Conservation (phyloP, 495 filamentous ascomycete genomes). For the Podospora pseudocomata region DNA sequence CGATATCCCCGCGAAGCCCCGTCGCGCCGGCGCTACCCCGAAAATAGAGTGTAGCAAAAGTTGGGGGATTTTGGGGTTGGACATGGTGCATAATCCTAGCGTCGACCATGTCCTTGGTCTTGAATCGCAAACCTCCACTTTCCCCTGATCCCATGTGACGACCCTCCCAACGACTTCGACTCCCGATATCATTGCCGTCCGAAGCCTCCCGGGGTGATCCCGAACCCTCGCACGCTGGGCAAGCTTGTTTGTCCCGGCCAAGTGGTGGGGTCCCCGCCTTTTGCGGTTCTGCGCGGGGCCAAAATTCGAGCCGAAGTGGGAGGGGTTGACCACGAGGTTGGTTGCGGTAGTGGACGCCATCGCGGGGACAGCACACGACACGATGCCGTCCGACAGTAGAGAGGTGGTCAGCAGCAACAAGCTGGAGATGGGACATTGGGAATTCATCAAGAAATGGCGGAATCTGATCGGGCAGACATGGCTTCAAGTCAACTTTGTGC, state of each 20-base stretch:
- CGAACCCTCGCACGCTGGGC: background rate
- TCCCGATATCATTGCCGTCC: constrained; percentile 1
- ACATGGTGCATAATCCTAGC: background rate
- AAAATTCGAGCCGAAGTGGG: background rate
- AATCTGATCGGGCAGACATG: background rate
- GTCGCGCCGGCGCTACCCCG: background rate
- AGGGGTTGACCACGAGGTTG: background rate
- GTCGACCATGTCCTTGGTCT: background rate
- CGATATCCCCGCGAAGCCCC: background rate
- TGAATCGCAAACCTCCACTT: constrained; percentile 6
- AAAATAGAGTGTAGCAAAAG: background rate
- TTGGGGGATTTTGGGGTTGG: background rate
- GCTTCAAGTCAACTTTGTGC: background rate
- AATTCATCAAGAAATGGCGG: too few species aligned
- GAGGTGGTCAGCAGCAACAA: background rate
- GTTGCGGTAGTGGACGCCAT: background rate
- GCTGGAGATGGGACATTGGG: too few species aligned
- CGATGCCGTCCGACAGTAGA: background rate
- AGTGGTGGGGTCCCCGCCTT: constrained; percentile 2
- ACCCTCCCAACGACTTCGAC: background rate
- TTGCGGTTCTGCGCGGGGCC: background rate
- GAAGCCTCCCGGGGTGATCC: background rate
- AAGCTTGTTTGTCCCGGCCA: constrained; percentile 1
- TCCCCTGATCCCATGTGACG: constrained; percentile 6
- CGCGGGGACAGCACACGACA: background rate